Evolutionary conservation across 306 rosid species (phyloP).

Genomic region (Oemleria cerasiformis): DNA sequence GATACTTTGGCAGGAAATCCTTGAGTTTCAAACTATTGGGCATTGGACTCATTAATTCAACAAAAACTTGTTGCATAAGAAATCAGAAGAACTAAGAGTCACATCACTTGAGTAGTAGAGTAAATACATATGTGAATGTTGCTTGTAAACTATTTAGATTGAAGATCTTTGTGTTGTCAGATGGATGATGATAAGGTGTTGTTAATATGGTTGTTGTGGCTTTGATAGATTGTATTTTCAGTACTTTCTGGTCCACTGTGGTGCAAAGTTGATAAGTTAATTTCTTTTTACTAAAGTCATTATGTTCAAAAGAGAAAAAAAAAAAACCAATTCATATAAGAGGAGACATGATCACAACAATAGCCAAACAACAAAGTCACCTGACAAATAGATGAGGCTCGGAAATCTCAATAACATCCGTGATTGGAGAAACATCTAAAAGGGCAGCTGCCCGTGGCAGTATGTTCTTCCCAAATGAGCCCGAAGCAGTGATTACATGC

Average conservation of each 20-base stretch:
- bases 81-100: neutral
- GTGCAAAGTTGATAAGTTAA: neutral
- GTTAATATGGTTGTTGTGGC: neutral
- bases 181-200: neutral
- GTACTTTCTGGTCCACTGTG: neutral
- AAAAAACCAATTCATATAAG: neutral
- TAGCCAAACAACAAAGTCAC: conserved; percentile 29
- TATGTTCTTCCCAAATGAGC: conserved; percentile 82
- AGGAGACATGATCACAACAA: conserved; percentile 9
- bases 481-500: conserved; percentile 69
- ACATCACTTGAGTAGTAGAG: neutral
- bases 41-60: neutral
- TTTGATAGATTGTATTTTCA: neutral
- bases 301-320: neutral
- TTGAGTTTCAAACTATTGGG: neutral
- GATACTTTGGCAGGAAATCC: neutral
- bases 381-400: conserved; percentile 66
- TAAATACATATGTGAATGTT: neutral
- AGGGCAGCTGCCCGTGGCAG: conserved; percentile 82
- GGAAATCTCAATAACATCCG: conserved; percentile 66
- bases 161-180: neutral
- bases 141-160: neutral
- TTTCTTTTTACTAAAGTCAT: neutral
- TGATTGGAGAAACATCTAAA: conserved; percentile 79
- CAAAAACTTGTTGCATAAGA: neutral